Evolutionary conservation across 192 early-diverging fungal species (phyloP).

Genomic region (Rhizoclosmatium sp.): DNA sequence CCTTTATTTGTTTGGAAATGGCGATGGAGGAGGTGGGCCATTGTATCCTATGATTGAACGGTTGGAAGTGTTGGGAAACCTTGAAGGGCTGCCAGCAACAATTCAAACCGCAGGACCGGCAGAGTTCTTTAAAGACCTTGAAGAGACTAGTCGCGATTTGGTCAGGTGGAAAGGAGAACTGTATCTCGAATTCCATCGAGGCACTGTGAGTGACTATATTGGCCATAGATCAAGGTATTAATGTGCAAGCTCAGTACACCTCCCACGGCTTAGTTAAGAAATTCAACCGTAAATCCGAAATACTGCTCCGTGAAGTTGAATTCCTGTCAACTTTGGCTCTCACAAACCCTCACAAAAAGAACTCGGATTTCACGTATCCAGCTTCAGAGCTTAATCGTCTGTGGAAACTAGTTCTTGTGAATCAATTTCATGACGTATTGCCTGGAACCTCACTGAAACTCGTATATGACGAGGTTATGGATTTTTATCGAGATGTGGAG

Average conservation of each 20-base stretch:
- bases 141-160: constrained; percentile 71
- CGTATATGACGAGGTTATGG: constrained; percentile 87
- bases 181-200: constrained; percentile 96
- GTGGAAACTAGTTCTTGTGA: constrained; percentile 91
- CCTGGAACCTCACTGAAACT: constrained; percentile 90
- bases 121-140: constrained; percentile 85
- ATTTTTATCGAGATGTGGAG: constrained; percentile 58
- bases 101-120: constrained; percentile 79
- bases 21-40: constrained; percentile 95
- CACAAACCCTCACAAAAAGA: not conserved
- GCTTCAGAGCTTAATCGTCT: constrained; percentile 75
- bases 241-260: constrained; percentile 67
- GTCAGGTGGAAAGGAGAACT: constrained; percentile 93
- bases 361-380: constrained; percentile 66
- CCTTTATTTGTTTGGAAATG: constrained; percentile 92
- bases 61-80: constrained; percentile 72
- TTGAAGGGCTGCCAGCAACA: constrained; percentile 80
- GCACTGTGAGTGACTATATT: constrained; percentile 62
- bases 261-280: constrained; percentile 86
- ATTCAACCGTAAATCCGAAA: constrained; percentile 87
- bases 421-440: constrained; percentile 98
- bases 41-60: constrained; percentile 85
- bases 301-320: constrained; percentile 86
- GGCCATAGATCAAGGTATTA: constrained; percentile 6
- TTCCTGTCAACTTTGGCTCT: constrained; percentile 65